These are phyloP conservation scores for Blastomyces parvus DNA, from an alignment of 2,329 filamentous ascomycete species.

Conservation along the genomic window DNA sequence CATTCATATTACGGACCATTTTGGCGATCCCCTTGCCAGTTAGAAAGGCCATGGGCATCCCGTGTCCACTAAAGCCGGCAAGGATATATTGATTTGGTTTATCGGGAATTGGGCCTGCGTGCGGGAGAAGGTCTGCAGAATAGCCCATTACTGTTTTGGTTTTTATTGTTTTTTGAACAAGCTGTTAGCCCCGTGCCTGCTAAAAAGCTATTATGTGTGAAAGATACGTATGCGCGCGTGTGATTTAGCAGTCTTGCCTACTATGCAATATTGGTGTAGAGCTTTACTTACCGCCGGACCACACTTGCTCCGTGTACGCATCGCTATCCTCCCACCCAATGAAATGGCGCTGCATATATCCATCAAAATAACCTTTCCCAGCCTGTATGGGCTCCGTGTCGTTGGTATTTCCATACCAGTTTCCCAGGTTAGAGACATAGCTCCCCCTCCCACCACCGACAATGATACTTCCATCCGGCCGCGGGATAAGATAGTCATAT, in stretches of 20 bases:
- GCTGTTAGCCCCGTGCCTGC: not conserved
- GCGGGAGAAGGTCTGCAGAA: slow-evolving; percentile 43
- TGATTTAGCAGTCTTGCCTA: not conserved
- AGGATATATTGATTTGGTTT: slow-evolving; percentile 44
- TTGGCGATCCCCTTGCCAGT: slow-evolving; percentile 48
- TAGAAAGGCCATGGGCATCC: slow-evolving; percentile 56
- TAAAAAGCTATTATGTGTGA: not conserved
- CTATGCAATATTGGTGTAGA: too few relatives aligned
- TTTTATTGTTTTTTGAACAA: slow-evolving; percentile 24
- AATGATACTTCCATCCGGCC: slow-evolving; percentile 46
- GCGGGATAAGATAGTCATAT: slow-evolving; percentile 59
- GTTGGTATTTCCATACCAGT: slow-evolving; percentile 39
- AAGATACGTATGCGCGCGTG: not conserved
- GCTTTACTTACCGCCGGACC: slow-evolving; percentile 28
- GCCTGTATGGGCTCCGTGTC: slow-evolving; percentile 43
- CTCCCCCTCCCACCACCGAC: slow-evolving; percentile 53
- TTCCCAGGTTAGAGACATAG: slow-evolving; percentile 22
- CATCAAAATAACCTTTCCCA: slow-evolving; percentile 34
- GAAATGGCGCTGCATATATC: slow-evolving; percentile 32
- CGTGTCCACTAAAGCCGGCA: slow-evolving; percentile 56
- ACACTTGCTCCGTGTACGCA: slow-evolving; percentile 25
- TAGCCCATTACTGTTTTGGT: slow-evolving; percentile 41
- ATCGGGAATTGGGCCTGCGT: slow-evolving; percentile 43
- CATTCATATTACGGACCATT: slow-evolving; percentile 38
- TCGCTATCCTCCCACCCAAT: slow-evolving; percentile 29